Evolutionary conservation across 352 stramenopile genomes (phyloP).

Genomic region (Phytophthora idaei): DNA sequence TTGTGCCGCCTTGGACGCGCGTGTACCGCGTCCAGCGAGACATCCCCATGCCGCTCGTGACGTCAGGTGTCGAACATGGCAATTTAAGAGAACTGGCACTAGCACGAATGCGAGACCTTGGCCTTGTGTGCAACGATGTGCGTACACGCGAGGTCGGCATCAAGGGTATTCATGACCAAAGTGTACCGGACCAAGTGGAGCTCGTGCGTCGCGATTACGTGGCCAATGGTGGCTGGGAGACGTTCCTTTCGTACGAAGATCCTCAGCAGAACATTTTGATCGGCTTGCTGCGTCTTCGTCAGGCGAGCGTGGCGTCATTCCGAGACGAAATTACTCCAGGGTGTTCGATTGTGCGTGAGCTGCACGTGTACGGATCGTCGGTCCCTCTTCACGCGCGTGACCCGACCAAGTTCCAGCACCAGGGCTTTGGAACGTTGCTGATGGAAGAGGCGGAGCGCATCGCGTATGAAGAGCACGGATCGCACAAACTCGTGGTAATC

Average conservation of each 20-base stretch:
- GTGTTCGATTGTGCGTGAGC: constrained; percentile 84
- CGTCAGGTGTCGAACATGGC: constrained; percentile 95
- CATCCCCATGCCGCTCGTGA: constrained; percentile 98
- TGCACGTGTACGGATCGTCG: constrained; percentile 98
- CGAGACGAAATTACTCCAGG: constrained; percentile 75
- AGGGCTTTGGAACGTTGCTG: constrained; percentile 95
- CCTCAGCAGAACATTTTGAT: constrained; percentile 97
- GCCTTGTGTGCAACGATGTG: constrained; percentile 94
- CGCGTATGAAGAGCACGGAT: constrained; percentile 94
- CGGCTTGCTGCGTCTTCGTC: constrained; percentile 93
- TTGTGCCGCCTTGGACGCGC: constrained; percentile 96
- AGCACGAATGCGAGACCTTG: constrained; percentile 92
- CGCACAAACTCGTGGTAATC: constrained; percentile 96
- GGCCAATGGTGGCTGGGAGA: constrained; percentile 97
- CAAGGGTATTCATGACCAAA: constrained; percentile 96
- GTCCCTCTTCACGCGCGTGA: constrained; percentile 94
- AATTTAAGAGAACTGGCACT: constrained; percentile 95
- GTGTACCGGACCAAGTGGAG: constrained; percentile 95
- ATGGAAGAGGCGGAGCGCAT: constrained; percentile 98
- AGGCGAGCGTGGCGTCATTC: constrained; percentile 84
- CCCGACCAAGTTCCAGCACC: constrained; percentile 97
- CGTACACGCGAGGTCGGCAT: constrained; percentile 96
- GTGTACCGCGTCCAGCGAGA: constrained; percentile 97
- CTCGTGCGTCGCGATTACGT: constrained; percentile 95
- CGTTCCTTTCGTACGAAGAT: constrained; percentile 97